These are phyloP conservation scores for Polyplosphaeria fusca DNA, from an alignment of 495 filamentous ascomycete genomes.

Conservation along the genomic window DNA sequence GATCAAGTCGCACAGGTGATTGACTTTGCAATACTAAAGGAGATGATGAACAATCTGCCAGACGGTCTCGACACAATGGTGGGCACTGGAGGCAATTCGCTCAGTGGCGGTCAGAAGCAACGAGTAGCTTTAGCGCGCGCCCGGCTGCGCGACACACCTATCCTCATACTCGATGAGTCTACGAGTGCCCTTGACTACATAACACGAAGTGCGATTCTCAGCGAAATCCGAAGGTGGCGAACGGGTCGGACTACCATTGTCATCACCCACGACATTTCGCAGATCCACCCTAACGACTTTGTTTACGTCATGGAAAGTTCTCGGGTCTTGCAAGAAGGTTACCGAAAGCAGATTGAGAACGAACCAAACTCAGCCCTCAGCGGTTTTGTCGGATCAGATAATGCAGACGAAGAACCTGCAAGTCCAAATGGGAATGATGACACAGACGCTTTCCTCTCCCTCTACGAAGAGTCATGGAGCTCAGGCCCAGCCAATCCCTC, in stretches of 20 bases:
- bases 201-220: slow-evolving; percentile 41
- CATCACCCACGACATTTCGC: slow-evolving; percentile 78
- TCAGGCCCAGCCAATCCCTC: background rate
- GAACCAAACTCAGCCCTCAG: slow-evolving; percentile 35
- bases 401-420: background rate
- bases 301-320: slow-evolving; percentile 79
- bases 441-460: slow-evolving; percentile 12
- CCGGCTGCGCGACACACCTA: slow-evolving; percentile 42
- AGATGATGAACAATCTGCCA: slow-evolving; percentile 68
- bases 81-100: slow-evolving; percentile 62
- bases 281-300: slow-evolving; percentile 71
- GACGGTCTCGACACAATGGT: slow-evolving; percentile 70
- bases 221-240: slow-evolving; percentile 43
- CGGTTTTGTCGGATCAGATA: slow-evolving; percentile 26
- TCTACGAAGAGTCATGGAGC: slow-evolving; percentile 7
- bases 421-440: slow-evolving; percentile 10
- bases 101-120: slow-evolving; percentile 77
- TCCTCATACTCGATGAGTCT: slow-evolving; percentile 47
- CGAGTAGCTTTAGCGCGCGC: slow-evolving; percentile 46
- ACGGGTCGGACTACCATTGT: slow-evolving; percentile 45
- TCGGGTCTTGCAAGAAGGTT: slow-evolving; percentile 66
- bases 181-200: slow-evolving; percentile 47
- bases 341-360: slow-evolving; percentile 47
- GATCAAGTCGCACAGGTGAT: slow-evolving; percentile 58
- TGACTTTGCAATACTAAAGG: slow-evolving; percentile 66